Evolutionary conservation across 2,329 filamentous ascomycete genomes (phyloP), one percentile per base, ranked within the genome.

Genomic region (Pseudogymnoascus sp.): DNA sequence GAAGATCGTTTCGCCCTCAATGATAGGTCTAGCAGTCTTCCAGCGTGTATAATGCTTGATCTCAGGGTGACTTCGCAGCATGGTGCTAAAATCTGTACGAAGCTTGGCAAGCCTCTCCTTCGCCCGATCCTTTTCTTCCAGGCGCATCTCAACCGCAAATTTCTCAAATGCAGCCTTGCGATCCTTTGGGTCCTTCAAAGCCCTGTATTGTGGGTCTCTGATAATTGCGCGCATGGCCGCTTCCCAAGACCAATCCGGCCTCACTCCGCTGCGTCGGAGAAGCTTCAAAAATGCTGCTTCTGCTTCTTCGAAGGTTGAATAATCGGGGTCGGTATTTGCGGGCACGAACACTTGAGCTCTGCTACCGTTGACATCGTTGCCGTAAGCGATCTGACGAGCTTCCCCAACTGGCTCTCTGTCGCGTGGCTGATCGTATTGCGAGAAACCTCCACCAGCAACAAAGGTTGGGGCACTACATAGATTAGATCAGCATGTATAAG

Each of bases 11-110:
- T 99, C 95, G 60, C 89, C 89, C 76, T 97, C 91, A 66, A 99
- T 91, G 67, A 97, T 96, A 8, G 92, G 91, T 60, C 91, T 88
- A 62, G 93, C 95, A 14, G 91, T 97, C 82, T 92, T 96, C 95
- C 95, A 99, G 66, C 92, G 89, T 43, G 93, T 97, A 76, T 96
- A 97, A 75, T 97, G 87, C 76, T 93, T 95, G 76, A 99, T 97
- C 76, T 99, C 95, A 65, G 93, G 92, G 75, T 99, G 93, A 68
- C 92, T 93, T 77, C 89, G 91, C 68, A 99, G 84, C 95, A 99
- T 99, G 63, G 88, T 93, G 69, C 89, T 89, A 76, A 99, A 99
- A 80, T 97, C 95, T 75, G 90, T 84, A 71, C 92, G 90, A 72
- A 97, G 83, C 79, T 97, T 97, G 70, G 90, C 83, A 75, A 96